Evolutionary conservation across 495 filamentous ascomycete genomes (phyloP), one percentile per base, ranked within the genome.

Genomic region (Amniculicola lignicola): DNA sequence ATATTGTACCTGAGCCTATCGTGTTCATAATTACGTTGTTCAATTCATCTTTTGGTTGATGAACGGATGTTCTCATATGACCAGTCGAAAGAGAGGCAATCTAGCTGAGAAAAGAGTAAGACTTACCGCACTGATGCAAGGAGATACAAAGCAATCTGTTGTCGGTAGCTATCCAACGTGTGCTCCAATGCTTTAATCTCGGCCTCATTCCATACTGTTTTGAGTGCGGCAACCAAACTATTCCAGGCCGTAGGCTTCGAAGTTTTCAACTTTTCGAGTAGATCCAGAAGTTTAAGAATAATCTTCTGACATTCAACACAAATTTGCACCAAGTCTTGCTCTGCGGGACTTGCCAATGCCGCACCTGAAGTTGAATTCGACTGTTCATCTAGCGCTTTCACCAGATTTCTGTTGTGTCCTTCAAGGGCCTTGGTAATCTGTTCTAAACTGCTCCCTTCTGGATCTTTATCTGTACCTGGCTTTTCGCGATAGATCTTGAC

Each of bases 141-240:
- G 6, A 54, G 18, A 45, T 38, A 36, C 19, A 54, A 25, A 18
- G 36, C 16, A 9, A 53, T 29, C 38, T 54, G 51, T 15, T 54
- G 39, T 16, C 51, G 51, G 27, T 36, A 36, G 37, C 18, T 54
- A 37, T 54, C 51, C 18, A 54, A 27, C 3, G 19, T 37, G 7
- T 46, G 39, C 14, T 28, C 23, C 40, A 54, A 38, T 7, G 4
- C 29, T 15, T 38, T 2, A 14, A 54, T 40, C 16, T 54, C 40
- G 24, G 18, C 22, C 25, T 54, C 51, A 15, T 19, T 45, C 51
- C 40, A 54, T 5, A 46, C 28, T 14, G 40, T 54, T 18, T 36
- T 54, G 2, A 54, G 40, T 7, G 51, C 51, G 18, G 2, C 11
- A 11, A 45, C 19, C 14, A 54, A 45, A 38, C 51, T 45, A 12